Percentiles rank a stretch among this genome's conserved stretches.
Conservation (phyloP, 1,139 yeast genomes). For the Kodamaea alishanica region DNA sequence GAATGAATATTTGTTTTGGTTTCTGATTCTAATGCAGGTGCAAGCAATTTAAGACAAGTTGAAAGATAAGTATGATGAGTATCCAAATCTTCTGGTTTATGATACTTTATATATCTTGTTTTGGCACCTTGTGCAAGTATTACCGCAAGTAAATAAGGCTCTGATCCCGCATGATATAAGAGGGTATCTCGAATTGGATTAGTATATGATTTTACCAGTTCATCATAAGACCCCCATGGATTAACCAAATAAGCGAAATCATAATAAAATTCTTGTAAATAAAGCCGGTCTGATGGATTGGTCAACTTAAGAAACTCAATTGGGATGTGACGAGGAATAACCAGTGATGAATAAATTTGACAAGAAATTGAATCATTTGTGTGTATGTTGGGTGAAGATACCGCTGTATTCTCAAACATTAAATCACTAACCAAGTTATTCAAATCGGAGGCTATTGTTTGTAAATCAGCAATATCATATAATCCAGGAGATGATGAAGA, state of each 20-base stretch:
- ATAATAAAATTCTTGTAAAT: slow-evolving; percentile 17
- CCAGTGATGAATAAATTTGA: too few relatives aligned
- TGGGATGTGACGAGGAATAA: slow-evolving; percentile 11
- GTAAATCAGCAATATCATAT: too few relatives aligned
- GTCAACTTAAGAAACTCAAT: slow-evolving; percentile 12
- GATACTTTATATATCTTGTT: slow-evolving; percentile 11
- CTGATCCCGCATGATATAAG: slow-evolving; percentile 15
- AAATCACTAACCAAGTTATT: slow-evolving; percentile 19
- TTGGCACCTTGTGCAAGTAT: slow-evolving; percentile 20
- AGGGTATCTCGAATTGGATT: slow-evolving; percentile 18
- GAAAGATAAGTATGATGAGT: slow-evolving; percentile 18
- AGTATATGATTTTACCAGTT: slow-evolving; percentile 9
- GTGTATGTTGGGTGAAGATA: too few relatives aligned
- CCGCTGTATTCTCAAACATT: slow-evolving; percentile 5
- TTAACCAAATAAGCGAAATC: slow-evolving; percentile 17
- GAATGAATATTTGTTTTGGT: slow-evolving; percentile 6
- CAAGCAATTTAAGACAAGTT: slow-evolving; percentile 16
- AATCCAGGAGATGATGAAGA: too few relatives aligned
- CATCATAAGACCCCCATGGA: slow-evolving; percentile 18
- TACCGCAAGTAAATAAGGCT: slow-evolving; percentile 19
- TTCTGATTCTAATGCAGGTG: slow-evolving; percentile 15
- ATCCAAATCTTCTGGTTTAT: slow-evolving; percentile 15
- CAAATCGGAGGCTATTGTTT: too few relatives aligned
- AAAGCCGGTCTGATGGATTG: slow-evolving; percentile 14
- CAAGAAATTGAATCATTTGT: too few relatives aligned